A percentile compares a stretch with the other conserved stretches of the same genome.
Conservation (phyloP, 805 yeast genomes). For the Clavispora santaluciae region DNA sequence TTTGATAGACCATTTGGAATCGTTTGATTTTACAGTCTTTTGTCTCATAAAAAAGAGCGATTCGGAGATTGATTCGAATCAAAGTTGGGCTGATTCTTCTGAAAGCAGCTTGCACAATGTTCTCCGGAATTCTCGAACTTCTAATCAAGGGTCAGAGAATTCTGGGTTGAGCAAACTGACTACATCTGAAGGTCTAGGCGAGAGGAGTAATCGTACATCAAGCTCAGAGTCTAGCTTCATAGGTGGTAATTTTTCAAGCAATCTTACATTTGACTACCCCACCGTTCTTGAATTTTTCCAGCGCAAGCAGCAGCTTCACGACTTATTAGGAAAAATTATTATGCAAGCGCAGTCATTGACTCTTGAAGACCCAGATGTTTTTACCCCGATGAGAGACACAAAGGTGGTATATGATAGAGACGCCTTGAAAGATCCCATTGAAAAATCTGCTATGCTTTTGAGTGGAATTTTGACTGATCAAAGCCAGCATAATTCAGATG, state of each 20-base stretch:
- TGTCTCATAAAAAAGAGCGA: slow-evolving; percentile 34
- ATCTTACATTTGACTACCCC: slow-evolving; percentile 44
- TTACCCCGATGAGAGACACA: slow-evolving; percentile 55
- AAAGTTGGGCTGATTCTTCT: not conserved
- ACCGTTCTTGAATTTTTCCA: slow-evolving; percentile 66
- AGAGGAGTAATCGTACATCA: not conserved
- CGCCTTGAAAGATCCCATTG: slow-evolving; percentile 36
- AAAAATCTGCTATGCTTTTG: slow-evolving; percentile 46
- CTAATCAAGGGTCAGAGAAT: not conserved
- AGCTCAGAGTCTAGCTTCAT: not conserved
- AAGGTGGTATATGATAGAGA: slow-evolving; percentile 38
- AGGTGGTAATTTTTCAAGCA: slow-evolving; percentile 7
- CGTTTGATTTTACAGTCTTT: slow-evolving; percentile 58
- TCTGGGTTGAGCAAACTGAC: not conserved
- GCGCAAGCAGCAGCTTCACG: slow-evolving; percentile 68
- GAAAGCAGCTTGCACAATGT: not conserved
- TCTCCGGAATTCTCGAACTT: slow-evolving; percentile 12
- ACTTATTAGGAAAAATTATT: slow-evolving; percentile 50
- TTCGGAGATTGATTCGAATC: not conserved
- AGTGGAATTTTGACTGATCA: slow-evolving; percentile 43
- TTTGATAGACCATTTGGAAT: slow-evolving; percentile 50
- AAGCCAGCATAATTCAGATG: slow-evolving; percentile 34
- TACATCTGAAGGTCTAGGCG: not conserved
- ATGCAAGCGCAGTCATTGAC: slow-evolving; percentile 69
- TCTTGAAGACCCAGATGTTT: slow-evolving; percentile 69